These are phyloP conservation scores for Paspalum notatum DNA, from an alignment of 176 grass and related monocot genomes.

Conservation along the genomic window DNA sequence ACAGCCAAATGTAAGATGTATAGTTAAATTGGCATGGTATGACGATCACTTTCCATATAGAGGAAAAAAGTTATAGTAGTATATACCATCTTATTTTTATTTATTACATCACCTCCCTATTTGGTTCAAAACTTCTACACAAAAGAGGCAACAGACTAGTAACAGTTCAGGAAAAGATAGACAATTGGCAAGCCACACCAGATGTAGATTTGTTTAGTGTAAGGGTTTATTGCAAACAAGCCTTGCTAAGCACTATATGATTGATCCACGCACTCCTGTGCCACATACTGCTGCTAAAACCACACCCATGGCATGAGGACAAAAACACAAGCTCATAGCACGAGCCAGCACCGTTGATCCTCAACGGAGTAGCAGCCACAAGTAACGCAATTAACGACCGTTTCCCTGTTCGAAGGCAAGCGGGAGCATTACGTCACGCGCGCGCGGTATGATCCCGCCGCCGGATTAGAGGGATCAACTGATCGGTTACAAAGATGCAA, in stretches of 20 bases:
- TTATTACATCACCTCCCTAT: not conserved
- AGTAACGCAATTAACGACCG: conserved; percentile 30
- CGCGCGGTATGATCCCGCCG: conserved; percentile 22
- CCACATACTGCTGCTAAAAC: not conserved
- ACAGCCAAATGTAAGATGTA: conserved; percentile 18
- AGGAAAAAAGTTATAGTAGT: not conserved
- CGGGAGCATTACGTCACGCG: not conserved
- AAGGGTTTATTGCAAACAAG: not conserved
- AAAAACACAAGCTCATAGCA: conserved; percentile 13
- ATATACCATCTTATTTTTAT: not conserved
- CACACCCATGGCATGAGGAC: conserved; percentile 14
- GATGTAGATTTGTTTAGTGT: conserved; percentile 17
- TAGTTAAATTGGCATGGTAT: conserved; percentile 1
- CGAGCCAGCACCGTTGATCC: conserved; percentile 31
- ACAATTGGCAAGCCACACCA: conserved; percentile 11
- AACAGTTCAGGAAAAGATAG: conserved; percentile 9
- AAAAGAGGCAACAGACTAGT: not conserved
- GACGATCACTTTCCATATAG: not conserved
- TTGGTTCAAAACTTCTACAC: not conserved
- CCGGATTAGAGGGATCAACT: conserved; percentile 41
- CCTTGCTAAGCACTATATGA: not conserved
- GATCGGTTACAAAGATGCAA: conserved; percentile 19
- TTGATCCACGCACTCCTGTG: not conserved
- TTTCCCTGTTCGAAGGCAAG: not conserved
- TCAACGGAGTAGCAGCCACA: not conserved